These are phyloP conservation scores for Phytophthora hibernalis DNA, from an alignment of 352 stramenopile genomes.

Conservation along the genomic window DNA sequence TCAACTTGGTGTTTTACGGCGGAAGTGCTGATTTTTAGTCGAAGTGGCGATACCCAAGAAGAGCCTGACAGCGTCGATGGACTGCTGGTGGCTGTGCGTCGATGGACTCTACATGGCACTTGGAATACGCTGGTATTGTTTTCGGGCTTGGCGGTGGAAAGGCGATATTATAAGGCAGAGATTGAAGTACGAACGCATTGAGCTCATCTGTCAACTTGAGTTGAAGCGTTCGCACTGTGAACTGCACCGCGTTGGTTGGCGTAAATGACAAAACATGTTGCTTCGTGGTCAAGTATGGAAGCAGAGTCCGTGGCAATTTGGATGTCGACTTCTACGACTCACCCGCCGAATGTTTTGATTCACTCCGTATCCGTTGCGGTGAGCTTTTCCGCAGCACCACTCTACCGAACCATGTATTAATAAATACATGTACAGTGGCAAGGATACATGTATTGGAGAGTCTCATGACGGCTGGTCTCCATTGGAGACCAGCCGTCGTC, in stretches of 20 bases:
- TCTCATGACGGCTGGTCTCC: too few relatives aligned
- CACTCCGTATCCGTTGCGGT: slow-evolving; percentile 9
- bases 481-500: slow-evolving; percentile 21
- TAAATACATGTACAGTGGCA: neutral
- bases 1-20: slow-evolving; percentile 2
- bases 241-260: neutral
- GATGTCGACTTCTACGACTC: slow-evolving; percentile 13
- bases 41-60: slow-evolving; percentile 2
- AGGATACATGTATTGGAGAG: too few relatives aligned
- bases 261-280: neutral
- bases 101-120: slow-evolving; percentile 21
- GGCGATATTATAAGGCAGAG: neutral
- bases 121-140: neutral
- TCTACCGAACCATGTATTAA: too few relatives aligned
- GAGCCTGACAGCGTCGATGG: neutral
- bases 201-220: neutral
- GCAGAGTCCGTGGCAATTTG: too few relatives aligned
- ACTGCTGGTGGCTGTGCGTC: slow-evolving; percentile 14
- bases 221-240: neutral
- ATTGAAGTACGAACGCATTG: neutral
- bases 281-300: too few relatives aligned
- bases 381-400: slow-evolving; percentile 17
- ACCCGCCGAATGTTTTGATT: slow-evolving; percentile 12
- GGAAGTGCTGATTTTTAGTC: too few relatives aligned
- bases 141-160: slow-evolving; percentile 5